These are phyloP conservation scores for Aspergillus glaucus DNA, from an alignment of 2,329 filamentous ascomycete species.

Conservation along the genomic window DNA sequence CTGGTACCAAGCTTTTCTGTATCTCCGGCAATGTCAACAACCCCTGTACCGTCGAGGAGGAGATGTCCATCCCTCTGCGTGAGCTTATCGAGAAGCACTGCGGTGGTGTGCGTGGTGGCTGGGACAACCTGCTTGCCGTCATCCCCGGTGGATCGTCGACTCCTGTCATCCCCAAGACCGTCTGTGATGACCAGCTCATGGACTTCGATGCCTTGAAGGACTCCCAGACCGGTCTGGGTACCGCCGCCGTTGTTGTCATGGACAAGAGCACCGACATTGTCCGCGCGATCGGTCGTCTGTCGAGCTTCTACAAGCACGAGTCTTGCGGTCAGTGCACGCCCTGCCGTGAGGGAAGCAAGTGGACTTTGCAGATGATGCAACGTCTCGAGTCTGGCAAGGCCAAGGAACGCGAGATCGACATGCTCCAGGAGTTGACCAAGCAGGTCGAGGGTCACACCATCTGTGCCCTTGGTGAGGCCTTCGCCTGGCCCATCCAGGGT, in stretches of 20 bases:
- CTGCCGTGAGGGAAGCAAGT: constrained; percentile 98
- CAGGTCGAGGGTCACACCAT: constrained; percentile 99
- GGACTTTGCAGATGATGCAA: constrained; percentile 98
- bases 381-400: constrained; percentile 90
- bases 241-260: constrained; percentile 97
- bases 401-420: constrained; percentile 89
- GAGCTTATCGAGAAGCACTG: constrained; percentile 98
- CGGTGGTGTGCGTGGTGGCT: constrained; percentile 89
- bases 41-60: constrained; percentile 94
- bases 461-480: constrained; percentile 94
- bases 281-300: constrained; percentile 83
- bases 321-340: constrained; percentile 97
- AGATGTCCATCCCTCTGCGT: constrained; percentile 95
- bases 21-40: constrained; percentile 99
- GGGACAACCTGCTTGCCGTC: constrained; percentile 93
- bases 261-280: constrained; percentile 97
- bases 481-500: constrained; percentile 97
- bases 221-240: constrained; percentile 92
- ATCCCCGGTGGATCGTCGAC: constrained; percentile 97
- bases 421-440: constrained; percentile 98
- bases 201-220: constrained; percentile 99
- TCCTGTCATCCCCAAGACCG: constrained; percentile 79
- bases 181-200: constrained; percentile 96
- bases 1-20: constrained; percentile 95
- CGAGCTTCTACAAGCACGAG: constrained; percentile 98